A percentile compares a stretch with the other conserved stretches of the same genome.
Evolutionary conservation across 2,329 filamentous ascomycete species (phyloP).

Genomic region (Nemania sp.): DNA sequence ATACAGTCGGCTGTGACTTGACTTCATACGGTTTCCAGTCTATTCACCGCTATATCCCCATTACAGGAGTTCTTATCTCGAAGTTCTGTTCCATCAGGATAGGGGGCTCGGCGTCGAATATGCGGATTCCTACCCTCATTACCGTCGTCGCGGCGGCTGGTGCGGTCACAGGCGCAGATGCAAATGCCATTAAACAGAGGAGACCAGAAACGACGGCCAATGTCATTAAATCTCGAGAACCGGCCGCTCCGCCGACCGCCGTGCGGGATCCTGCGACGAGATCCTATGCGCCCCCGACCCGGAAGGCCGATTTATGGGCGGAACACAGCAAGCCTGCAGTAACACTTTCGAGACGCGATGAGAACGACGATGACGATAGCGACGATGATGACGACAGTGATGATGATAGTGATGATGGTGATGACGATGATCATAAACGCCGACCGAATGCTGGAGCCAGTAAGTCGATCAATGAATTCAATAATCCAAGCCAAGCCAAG

Average conservation of each 20-base stretch:
- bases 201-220: neutral
- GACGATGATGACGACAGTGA: slow-evolving; percentile 14
- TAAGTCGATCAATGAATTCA: neutral
- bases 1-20: too few relatives aligned
- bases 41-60: neutral
- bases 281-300: neutral
- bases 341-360: slow-evolving; percentile 1
- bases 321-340: neutral
- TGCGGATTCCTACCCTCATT: slow-evolving; percentile 12
- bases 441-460: slow-evolving; percentile 8
- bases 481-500: neutral
- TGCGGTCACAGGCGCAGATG: slow-evolving; percentile 3
- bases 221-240: neutral
- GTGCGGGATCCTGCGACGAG: neutral
- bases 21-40: too few relatives aligned
- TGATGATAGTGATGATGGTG: slow-evolving; percentile 24
- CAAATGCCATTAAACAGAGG: neutral
- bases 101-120: too few relatives aligned
- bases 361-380: slow-evolving; percentile 5
- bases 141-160: slow-evolving; percentile 3
- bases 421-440: slow-evolving; percentile 19
- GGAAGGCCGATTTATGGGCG: neutral
- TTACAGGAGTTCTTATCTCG: too few relatives aligned
- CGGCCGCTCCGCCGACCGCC: neutral
- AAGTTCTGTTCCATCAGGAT: too few relatives aligned